These are phyloP conservation scores for Scedosporium boydii DNA, from an alignment of 2,329 filamentous ascomycete species.

Conservation along the genomic window DNA sequence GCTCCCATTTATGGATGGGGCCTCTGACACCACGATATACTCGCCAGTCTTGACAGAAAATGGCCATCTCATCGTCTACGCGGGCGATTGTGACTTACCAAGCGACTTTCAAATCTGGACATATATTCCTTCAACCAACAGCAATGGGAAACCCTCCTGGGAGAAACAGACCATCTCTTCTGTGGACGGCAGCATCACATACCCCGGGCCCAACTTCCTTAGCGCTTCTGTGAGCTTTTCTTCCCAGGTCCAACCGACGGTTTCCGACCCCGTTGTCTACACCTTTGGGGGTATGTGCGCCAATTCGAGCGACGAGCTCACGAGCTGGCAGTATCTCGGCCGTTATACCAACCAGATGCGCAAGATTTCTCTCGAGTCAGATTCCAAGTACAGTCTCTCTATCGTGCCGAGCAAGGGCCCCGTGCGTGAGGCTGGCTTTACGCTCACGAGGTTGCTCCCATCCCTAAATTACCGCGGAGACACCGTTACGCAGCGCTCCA, in stretches of 20 bases:
- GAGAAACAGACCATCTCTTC: constrained; percentile 18
- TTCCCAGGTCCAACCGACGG: constrained; percentile 40
- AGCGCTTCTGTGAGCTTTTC: constrained; percentile 59
- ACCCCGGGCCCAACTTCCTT: constrained; percentile 36
- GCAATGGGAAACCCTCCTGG: constrained; percentile 33
- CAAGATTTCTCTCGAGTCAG: constrained; percentile 37
- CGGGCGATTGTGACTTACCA: constrained; percentile 58
- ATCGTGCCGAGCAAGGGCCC: constrained; percentile 33
- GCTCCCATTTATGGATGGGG: constrained; percentile 52
- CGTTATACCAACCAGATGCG: constrained; percentile 77
- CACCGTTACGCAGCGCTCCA: constrained; percentile 60
- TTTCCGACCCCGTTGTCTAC: constrained; percentile 52
- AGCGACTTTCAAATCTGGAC: constrained; percentile 55
- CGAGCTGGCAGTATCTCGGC: constrained; percentile 56
- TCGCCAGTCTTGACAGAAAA: constrained; percentile 56
- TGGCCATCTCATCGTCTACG: constrained; percentile 64
- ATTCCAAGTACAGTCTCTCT: constrained; percentile 24
- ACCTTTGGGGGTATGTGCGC: constrained; percentile 90
- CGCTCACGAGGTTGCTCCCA: constrained; percentile 62
- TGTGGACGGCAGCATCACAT: neutral
- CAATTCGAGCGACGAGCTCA: constrained; percentile 23
- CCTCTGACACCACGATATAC: constrained; percentile 46
- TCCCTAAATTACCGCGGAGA: constrained; percentile 60
- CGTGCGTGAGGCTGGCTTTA: constrained; percentile 72
- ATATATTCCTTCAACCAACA: constrained; percentile 40